Conservation (phyloP, 495 filamentous ascomycete species). For the Acidiella bohemica region DNA sequence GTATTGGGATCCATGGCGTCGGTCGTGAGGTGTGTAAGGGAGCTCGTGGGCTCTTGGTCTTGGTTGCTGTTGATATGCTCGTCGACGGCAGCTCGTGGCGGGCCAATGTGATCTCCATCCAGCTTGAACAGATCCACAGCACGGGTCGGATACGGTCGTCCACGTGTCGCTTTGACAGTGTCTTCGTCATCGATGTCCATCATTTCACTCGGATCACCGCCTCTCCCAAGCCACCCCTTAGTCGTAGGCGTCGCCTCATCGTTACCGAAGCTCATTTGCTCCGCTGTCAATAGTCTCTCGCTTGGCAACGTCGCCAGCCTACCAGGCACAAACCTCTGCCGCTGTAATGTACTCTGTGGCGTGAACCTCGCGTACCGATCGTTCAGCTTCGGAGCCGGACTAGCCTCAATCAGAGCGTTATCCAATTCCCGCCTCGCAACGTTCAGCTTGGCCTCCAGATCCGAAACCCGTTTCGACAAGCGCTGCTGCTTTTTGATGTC, state of each 20-base stretch:
- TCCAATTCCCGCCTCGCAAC: conserved; percentile 46
- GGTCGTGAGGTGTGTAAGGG: too few relatives aligned
- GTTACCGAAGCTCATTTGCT: conserved; percentile 11
- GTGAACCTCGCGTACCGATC: conserved; percentile 19
- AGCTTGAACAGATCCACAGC: conserved; percentile 12
- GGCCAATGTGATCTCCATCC: too few relatives aligned
- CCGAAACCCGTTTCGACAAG: conserved; percentile 49
- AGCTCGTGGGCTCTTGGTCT: too few relatives aligned
- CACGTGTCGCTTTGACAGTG: conserved; percentile 7
- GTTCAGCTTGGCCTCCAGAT: conserved; percentile 49
- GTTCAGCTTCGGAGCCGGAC: conserved; percentile 22
- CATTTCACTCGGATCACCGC: conserved; percentile 1
- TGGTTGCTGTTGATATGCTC: conserved; percentile 1
- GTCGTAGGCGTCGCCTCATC: conserved; percentile 1
- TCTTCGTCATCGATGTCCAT: conserved; percentile 2
- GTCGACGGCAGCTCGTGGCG: too few relatives aligned
- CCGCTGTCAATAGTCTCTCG: conserved; percentile 36
- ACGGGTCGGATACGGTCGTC: conserved; percentile 12
- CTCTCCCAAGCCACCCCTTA: not conserved
- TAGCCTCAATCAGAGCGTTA: conserved; percentile 34
- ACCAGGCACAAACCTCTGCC: conserved; percentile 40
- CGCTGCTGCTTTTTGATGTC: conserved; percentile 49
- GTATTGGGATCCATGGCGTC: conserved; percentile 7
- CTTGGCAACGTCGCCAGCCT: conserved; percentile 46
- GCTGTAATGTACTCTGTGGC: conserved; percentile 24